Base-by-base conservation (phyloP, 495 filamentous ascomycete species). In the Delitschia confertaspora region DNA sequence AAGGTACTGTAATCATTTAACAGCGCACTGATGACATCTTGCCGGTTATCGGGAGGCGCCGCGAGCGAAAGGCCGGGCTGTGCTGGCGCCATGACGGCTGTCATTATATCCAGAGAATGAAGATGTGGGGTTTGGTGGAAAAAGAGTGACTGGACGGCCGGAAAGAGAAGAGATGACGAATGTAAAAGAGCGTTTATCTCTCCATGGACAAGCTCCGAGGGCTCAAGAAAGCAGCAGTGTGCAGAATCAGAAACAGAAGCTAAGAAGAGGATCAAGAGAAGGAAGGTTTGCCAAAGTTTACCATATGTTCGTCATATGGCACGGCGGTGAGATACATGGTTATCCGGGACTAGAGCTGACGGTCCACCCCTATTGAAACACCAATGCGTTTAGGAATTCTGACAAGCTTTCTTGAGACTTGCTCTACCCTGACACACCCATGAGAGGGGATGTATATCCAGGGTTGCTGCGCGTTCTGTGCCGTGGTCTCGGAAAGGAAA, bases 1-100 rank as follows among this genome's bases (percentile, higher is more conserved):
- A 48, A 52, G 16, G 32, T 51, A 4, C 52, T 42, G 42, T 57
- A 57, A 19, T 49, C 53, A 31, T 57, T 49, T 13, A 57, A 42
- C 26, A 57, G 40, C 24, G 39, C 34, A 41, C 49, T 53, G 32
- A 57, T 48, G 19, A 57, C 23, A 26, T 57, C 53, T 33, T 53
- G 49, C 21, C 53, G 53, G 19, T 10, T 19, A n/a, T n/a, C n/a
- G 33, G 53, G 40, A 21, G 53, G 44, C 33, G 49, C 45, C 31
- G 31, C 24, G 10, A 41, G 43, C 18, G 20, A 30, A 17, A 41
- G 33, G 22, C 43, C 43, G 4, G 42, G 31, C 24, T 47, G 49
- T 7, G 42, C 17, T n/a, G n/a, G n/a, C 17, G n/a, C 26, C 48
- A 53, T 49, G 30, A 51, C 24, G 16, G 35, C 11, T 18, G 43